These are phyloP conservation scores for Podila verticillata DNA, from an alignment of 192 early-diverging fungal genomes.

Conservation along the genomic window DNA sequence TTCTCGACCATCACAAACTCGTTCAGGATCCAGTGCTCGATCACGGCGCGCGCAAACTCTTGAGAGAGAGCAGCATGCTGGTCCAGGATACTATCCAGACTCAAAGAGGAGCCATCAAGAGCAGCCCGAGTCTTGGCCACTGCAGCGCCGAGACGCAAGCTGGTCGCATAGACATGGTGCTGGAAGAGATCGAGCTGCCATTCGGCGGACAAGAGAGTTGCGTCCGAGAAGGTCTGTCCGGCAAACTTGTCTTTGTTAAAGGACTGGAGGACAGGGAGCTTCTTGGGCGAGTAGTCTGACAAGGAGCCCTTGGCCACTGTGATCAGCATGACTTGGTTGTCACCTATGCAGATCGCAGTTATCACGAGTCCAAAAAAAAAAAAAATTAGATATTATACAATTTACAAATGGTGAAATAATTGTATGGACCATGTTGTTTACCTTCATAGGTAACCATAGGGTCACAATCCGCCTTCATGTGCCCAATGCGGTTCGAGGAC, in stretches of 20 bases:
- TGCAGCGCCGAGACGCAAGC: slow-evolving; percentile 2
- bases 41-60: slow-evolving; percentile 19
- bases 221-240: slow-evolving; percentile 6
- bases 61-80: slow-evolving; percentile 6
- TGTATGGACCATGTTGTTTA: too few relatives aligned
- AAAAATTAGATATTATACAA: background rate
- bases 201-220: slow-evolving; percentile 10
- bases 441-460: slow-evolving; percentile 21
- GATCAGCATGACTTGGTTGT: slow-evolving; percentile 23
- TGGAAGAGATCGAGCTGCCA: slow-evolving; percentile 20
- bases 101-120: background rate
- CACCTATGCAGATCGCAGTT: too few relatives aligned
- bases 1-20: slow-evolving; percentile 1
- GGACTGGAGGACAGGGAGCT: background rate
- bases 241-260: slow-evolving; percentile 8
- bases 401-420: background rate
- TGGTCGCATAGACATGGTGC: slow-evolving; percentile 7
- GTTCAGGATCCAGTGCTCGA: slow-evolving; percentile 13
- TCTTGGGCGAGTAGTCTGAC: background rate
- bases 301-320: slow-evolving; percentile 17
- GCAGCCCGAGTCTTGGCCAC: background rate
- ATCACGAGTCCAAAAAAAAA: background rate
- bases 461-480: slow-evolving; percentile 26
- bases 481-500: slow-evolving; percentile 15
- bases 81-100: slow-evolving; percentile 12